A percentile compares a stretch with the other conserved stretches of the same genome.
Evolutionary conservation across 2,329 filamentous ascomycete species (phyloP).

Genomic region (Fusarium hostae): DNA sequence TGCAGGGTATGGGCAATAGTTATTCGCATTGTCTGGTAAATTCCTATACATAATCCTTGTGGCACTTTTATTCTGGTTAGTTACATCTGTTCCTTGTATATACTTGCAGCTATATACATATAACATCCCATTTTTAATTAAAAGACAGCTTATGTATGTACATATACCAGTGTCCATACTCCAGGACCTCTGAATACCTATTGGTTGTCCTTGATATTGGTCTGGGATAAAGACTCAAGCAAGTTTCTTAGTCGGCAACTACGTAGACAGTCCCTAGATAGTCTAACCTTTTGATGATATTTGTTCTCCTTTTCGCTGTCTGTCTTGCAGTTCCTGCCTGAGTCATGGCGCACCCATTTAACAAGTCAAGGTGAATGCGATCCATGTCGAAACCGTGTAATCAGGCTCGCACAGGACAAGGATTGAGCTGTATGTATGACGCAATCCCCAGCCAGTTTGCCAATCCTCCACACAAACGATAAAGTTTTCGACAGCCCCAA

Average conservation of each 20-base stretch:
- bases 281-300: neutral
- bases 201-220: neutral
- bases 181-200: neutral
- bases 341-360: neutral
- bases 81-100: neutral
- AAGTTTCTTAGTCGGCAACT: no score
- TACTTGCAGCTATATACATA: no score
- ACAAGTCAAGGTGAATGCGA: neutral
- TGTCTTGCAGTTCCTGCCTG: neutral
- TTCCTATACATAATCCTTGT: neutral
- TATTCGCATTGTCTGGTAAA: rapidly evolving
- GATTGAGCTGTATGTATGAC: neutral
- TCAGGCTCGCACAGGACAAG: neutral
- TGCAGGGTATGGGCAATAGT: neutral
- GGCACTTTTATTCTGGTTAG: rapidly evolving
- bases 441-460: neutral
- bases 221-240: neutral
- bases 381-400: neutral
- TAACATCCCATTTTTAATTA: no score
- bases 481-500: neutral
- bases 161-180: neutral
- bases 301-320: neutral
- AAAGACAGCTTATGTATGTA: neutral
- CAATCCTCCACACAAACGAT: neutral
- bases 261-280: no score